Base-by-base conservation (phyloP, 2,329 filamentous ascomycete genomes). In the Amauroascus verrucosus region DNA sequence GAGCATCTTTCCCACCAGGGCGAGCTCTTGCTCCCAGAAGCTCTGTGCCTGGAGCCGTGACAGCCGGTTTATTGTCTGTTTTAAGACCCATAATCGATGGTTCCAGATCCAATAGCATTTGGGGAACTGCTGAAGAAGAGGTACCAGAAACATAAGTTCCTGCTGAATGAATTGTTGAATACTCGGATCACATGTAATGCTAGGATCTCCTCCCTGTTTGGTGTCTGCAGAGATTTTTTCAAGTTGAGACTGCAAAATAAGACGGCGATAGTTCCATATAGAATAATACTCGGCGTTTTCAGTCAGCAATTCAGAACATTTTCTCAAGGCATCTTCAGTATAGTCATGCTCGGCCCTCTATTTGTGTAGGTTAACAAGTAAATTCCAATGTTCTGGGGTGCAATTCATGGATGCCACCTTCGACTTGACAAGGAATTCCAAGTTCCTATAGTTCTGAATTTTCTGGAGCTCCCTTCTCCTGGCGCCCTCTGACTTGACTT, bases 21-120 rank as follows among this genome's bases (percentile, higher is more conserved):
- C 82, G 16, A 98, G 79, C 68, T 98, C 93, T 58, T 85, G 82
- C 62, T 85, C 76, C 93, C 93, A 98, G 48, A 96, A 75, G 37
- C 75, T 70, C 20, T 79, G 77, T 1, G 88, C 81, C 14, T 73
- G 65, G 0, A 72, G 54, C 1, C 70, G 57, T 1, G 81, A 77
- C 8, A 95, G 74, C 16, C 83, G 75, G 11, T 75, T 66, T 45
- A 85, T 86, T 32, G 83, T 83, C 66, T 88, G 80, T 52, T 84
- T 75, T 13, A 98, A 75, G 2, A 91, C 74, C 90, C 93, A 98
- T 44, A 85, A 72, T 26, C 93, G 84, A 70, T 96, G 91, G 62
- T 95, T 95, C 93, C 93, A 98, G 64, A 98, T 91, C 91, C 93
- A 97, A 73, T 98, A 98, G 76, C 93, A 97, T 69, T 98, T 98